Conservation (phyloP, 208 protist species). For the Leishmania tropica region DNA sequence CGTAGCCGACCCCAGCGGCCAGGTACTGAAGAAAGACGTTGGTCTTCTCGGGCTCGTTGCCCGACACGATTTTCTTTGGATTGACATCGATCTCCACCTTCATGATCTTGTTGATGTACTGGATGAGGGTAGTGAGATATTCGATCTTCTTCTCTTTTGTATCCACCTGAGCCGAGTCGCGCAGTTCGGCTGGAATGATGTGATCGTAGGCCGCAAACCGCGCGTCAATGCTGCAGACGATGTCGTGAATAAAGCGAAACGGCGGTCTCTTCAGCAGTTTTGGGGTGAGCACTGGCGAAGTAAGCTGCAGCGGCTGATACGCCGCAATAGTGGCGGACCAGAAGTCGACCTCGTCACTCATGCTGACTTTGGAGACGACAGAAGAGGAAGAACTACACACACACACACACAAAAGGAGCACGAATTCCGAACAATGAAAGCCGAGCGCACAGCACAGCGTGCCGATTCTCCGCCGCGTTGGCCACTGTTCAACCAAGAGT, state of each 20-base stretch:
- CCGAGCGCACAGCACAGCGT: not conserved
- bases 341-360: slow-evolving; percentile 57
- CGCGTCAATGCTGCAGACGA: slow-evolving; percentile 73
- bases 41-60: slow-evolving; percentile 87
- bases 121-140: slow-evolving; percentile 73
- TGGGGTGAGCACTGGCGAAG: slow-evolving; percentile 66
- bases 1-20: slow-evolving; percentile 74
- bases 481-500: not conserved
- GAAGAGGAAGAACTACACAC: too few species aligned
- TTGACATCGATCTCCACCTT: slow-evolving; percentile 74
- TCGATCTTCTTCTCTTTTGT: slow-evolving; percentile 90
- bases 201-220: slow-evolving; percentile 77
- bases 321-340: slow-evolving; percentile 79
- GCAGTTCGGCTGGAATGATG: slow-evolving; percentile 61
- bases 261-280: slow-evolving; percentile 89
- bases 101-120: slow-evolving; percentile 76
- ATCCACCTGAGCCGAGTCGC: slow-evolving; percentile 59
- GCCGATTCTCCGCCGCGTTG: not conserved
- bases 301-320: slow-evolving; percentile 74
- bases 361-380: not conserved
- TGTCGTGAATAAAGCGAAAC: slow-evolving; percentile 93
- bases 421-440: not conserved
- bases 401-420: too few species aligned
- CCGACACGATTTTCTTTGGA: slow-evolving; percentile 89
- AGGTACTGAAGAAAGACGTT: slow-evolving; percentile 88